phyloP scores from a whole-genome alignment of 345 rosid genomes.

The Durio zibethinus region DNA sequence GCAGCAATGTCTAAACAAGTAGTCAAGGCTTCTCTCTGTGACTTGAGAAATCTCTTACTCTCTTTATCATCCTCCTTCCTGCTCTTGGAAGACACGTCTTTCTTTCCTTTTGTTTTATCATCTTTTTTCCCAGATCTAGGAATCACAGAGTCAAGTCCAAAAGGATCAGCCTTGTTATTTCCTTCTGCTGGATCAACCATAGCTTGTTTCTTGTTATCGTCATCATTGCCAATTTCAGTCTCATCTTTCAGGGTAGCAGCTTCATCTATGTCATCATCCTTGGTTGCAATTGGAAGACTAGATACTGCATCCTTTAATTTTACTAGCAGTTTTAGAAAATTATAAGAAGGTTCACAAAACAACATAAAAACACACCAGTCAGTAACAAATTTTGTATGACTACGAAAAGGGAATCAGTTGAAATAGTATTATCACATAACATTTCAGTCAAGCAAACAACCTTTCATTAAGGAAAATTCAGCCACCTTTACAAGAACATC shows the following conservation, averaged over 20 bases:
- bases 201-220: slow-evolving; percentile 26
- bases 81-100: slow-evolving; percentile 34
- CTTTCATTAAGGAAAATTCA: not conserved
- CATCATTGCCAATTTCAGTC: slow-evolving; percentile 31
- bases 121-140: slow-evolving; percentile 54
- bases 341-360: slow-evolving; percentile 24
- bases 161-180: slow-evolving; percentile 64
- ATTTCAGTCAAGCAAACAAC: not conserved
- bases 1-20: slow-evolving; percentile 92
- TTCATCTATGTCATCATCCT: slow-evolving; percentile 75
- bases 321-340: slow-evolving; percentile 78
- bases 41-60: slow-evolving; percentile 59
- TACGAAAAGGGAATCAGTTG: not conserved
- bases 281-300: slow-evolving; percentile 66
- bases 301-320: slow-evolving; percentile 57
- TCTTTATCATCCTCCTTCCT: slow-evolving; percentile 56
- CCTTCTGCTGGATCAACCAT: slow-evolving; percentile 34
- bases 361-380: not conserved
- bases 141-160: slow-evolving; percentile 82
- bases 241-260: slow-evolving; percentile 61
- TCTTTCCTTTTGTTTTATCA: slow-evolving; percentile 53
- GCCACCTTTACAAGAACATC: not conserved
- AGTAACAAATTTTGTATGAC: not conserved
- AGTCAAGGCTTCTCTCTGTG: slow-evolving; percentile 78
- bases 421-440: not conserved